Evolutionary conservation across 129 eudicot genomes (phyloP), one percentile per base, ranked within the genome.

Genomic region (sunflower (Helianthus annuus)): DNA sequence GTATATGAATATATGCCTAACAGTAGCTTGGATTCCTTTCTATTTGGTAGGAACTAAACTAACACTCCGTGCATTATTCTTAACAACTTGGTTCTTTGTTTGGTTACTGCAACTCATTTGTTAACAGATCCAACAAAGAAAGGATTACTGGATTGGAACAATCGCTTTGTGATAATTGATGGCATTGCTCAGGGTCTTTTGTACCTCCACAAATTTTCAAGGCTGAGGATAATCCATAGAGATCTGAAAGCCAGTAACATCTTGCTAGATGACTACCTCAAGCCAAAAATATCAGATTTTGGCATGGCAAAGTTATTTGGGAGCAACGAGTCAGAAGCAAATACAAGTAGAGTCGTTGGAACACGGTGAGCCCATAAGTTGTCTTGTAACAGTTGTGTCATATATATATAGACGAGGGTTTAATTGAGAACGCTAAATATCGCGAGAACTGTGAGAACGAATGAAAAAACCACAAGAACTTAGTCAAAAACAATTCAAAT

Each of bases 171-270:
- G 42, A 79, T 79, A 39, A 72, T 72, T 36, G 74, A 72, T 2
- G 83, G 78, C 40, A 79, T 79, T 65, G 78, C 78, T 46, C 83
- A 72, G 45, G 82, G 82, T 52, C 73, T 79, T 22, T 56, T 79
- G 15, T 79, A 79, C 48, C 83, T 79, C 5, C 83, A 79, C 10
- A 79, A 40, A 6, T 79, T 65, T 51, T 72, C 78, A 58, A 72
- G 83, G 49, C 13, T 79, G 58, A 79, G 70, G 67, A 19, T 79
- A 52, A 72, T 79, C 55, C 83, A 79, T 71, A 70, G 77, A 57
- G 83, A 79, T 67, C 39, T 78, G 38, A 78, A 78, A 71, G 73
- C 78, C 5, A 78, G 82, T 70, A 78, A 78, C 22, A 78, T 71
- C 53, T 71, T 78, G 66, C 64, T 78, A 55, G 82, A 71, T 72